phyloP scores from a whole-genome alignment of 352 stramenopile species.

The Phytopythium ostracodes region DNA sequence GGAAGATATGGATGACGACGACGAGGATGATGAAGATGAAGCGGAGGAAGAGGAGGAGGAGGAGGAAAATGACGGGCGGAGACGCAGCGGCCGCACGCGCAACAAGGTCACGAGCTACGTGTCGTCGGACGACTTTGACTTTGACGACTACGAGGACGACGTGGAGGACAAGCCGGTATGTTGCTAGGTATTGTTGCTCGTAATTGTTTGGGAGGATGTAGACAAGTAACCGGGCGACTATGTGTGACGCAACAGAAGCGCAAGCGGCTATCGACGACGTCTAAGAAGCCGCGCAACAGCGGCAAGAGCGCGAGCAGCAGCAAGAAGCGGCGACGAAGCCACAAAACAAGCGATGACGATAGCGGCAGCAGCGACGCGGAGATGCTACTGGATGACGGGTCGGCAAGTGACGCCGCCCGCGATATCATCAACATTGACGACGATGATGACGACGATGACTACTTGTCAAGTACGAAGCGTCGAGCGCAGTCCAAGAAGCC shows the following conservation, averaged over 20 bases:
- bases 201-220: no score
- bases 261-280: constrained; percentile 20
- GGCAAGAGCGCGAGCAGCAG: not conserved
- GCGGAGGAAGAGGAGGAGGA: constrained; percentile 12
- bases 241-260: not conserved
- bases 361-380: not conserved
- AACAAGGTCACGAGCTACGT: constrained; percentile 17
- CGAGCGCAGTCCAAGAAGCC: constrained; percentile 23
- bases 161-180: constrained; percentile 6
- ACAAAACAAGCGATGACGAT: not conserved
- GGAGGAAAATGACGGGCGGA: constrained; percentile 28
- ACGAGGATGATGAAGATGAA: no score
- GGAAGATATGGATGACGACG: constrained; percentile 7
- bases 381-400: constrained; percentile 19
- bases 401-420: constrained; percentile 6
- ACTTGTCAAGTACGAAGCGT: constrained; percentile 16
- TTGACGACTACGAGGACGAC: not conserved
- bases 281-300: not conserved
- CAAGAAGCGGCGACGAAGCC: not conserved
- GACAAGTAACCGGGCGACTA: not conserved
- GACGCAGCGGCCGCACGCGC: constrained; percentile 33
- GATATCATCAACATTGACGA: constrained; percentile 4
- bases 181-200: not conserved
- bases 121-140: constrained; percentile 7
- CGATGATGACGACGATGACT: constrained; percentile 33